A percentile compares a stretch with the other conserved stretches of the same genome.
These are phyloP conservation scores for Pestalotiopsis sp. DNA, from an alignment of 2,329 filamentous ascomycete species.

Conservation along the genomic window DNA sequence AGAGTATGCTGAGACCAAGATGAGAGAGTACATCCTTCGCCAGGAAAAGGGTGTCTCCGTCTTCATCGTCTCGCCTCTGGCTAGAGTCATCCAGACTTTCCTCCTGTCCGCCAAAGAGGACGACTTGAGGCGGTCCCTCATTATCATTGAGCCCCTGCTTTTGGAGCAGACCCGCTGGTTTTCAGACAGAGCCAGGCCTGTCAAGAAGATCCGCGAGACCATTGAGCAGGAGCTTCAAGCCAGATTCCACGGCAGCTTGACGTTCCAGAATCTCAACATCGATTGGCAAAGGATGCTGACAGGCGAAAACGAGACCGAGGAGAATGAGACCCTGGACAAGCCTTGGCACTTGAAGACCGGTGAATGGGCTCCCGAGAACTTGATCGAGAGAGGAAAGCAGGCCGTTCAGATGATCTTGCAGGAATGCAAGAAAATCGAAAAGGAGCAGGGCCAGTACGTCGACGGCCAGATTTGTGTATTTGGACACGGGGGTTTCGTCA, in stretches of 20 bases:
- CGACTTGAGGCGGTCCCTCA: background rate
- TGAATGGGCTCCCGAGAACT: conserved; percentile 1
- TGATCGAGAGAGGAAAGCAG: conserved; percentile 1
- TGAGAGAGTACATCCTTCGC: background rate
- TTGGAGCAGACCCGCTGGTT: conserved; percentile 17
- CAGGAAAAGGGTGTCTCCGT: background rate
- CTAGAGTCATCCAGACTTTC: conserved; percentile 12
- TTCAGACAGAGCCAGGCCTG: conserved; percentile 10
- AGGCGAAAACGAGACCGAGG: background rate
- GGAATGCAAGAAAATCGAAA: background rate
- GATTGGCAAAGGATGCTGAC: background rate
- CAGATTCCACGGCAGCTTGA: background rate
- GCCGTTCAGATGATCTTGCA: background rate
- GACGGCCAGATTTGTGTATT: conserved; percentile 5
- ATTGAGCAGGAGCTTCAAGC: background rate
- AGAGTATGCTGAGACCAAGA: background rate
- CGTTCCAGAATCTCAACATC: conserved; percentile 2
- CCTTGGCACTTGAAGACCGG: conserved; percentile 1
- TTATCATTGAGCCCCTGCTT: conserved; percentile 10
- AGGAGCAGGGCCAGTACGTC: background rate
- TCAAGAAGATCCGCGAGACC: background rate
- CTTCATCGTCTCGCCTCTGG: conserved; percentile 12
- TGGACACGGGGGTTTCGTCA: conserved; percentile 17
- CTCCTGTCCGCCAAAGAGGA: conserved; percentile 4
- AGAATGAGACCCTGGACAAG: background rate